Evolutionary conservation across 1,284 basidiomycete species (phyloP).

Genomic region (Pyrrhoderma lamaoense): DNA sequence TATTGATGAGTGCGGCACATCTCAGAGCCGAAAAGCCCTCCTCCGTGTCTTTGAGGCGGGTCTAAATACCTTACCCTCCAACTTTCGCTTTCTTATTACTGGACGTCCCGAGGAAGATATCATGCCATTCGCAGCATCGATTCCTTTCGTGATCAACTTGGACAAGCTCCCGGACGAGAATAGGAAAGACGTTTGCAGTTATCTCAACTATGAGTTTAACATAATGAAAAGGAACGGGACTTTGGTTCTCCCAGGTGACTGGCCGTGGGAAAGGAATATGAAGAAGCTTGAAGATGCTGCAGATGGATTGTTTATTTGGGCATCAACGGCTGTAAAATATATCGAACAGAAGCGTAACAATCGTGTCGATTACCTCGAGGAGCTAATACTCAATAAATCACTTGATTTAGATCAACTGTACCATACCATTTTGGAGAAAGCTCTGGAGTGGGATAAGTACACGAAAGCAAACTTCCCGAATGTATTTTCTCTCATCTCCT

Average conservation of each 20-base stretch:
- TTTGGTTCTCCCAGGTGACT: neutral
- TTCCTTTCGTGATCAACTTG: neutral
- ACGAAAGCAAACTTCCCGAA: neutral
- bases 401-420: neutral
- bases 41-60: neutral
- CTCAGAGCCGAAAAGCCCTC: neutral
- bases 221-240: neutral
- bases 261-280: neutral
- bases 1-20: neutral
- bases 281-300: neutral
- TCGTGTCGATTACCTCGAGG: neutral
- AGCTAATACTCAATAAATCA: neutral
- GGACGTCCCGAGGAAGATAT: neutral
- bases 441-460: neutral
- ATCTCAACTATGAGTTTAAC: neutral
- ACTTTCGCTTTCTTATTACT: slow-evolving; percentile 1
- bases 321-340: neutral
- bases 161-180: neutral
- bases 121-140: neutral
- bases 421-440: neutral
- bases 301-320: slow-evolving; percentile 5
- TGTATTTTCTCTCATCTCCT: neutral
- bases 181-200: neutral
- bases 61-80: neutral
- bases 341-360: neutral